A percentile compares a stretch with the other conserved stretches of the same genome.
Conservation (phyloP, 2,329 filamentous ascomycete species). For the Alternaria gaisen region DNA sequence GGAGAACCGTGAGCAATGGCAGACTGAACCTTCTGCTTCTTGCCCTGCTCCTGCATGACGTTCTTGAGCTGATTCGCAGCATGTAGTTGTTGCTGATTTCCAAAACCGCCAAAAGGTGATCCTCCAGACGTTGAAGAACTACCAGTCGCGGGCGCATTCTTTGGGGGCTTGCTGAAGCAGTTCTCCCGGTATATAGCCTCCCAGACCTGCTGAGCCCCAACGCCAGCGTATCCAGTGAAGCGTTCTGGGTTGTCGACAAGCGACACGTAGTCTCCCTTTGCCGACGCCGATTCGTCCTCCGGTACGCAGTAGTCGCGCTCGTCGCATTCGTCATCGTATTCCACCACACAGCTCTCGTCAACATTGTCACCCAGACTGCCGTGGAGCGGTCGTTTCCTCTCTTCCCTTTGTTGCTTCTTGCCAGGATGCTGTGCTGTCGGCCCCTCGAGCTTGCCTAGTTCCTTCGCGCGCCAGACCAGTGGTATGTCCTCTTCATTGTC, state of each 20-base stretch:
- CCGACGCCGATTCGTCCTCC: slow-evolving; percentile 86
- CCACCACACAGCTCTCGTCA: slow-evolving; percentile 94
- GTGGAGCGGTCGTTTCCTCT: slow-evolving; percentile 76
- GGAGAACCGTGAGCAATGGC: slow-evolving; percentile 62
- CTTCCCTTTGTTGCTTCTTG: slow-evolving; percentile 74
- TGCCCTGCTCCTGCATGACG: slow-evolving; percentile 67
- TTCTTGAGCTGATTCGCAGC: slow-evolving; percentile 69
- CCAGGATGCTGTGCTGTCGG: slow-evolving; percentile 90
- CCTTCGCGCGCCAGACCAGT: slow-evolving; percentile 86
- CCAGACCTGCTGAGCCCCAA: slow-evolving; percentile 90
- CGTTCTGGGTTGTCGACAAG: slow-evolving; percentile 91
- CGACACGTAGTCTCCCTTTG: slow-evolving; percentile 96
- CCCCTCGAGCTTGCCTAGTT: slow-evolving; percentile 90
- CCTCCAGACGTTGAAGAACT: slow-evolving; percentile 51
- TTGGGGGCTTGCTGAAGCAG: slow-evolving; percentile 73
- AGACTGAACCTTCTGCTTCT: slow-evolving; percentile 68
- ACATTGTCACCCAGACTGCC: slow-evolving; percentile 85
- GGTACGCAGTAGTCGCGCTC: slow-evolving; percentile 96
- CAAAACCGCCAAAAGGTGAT: slow-evolving; percentile 54
- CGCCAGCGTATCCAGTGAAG: slow-evolving; percentile 92
- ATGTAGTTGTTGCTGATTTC: slow-evolving; percentile 56
- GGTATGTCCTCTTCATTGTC: slow-evolving; percentile 97
- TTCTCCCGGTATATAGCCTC: slow-evolving; percentile 97
- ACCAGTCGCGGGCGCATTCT: slow-evolving; percentile 43
- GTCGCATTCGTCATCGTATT: slow-evolving; percentile 97